These are phyloP conservation scores for Penicillium verhagenii DNA, from an alignment of 495 filamentous ascomycete genomes.

Conservation along the genomic window DNA sequence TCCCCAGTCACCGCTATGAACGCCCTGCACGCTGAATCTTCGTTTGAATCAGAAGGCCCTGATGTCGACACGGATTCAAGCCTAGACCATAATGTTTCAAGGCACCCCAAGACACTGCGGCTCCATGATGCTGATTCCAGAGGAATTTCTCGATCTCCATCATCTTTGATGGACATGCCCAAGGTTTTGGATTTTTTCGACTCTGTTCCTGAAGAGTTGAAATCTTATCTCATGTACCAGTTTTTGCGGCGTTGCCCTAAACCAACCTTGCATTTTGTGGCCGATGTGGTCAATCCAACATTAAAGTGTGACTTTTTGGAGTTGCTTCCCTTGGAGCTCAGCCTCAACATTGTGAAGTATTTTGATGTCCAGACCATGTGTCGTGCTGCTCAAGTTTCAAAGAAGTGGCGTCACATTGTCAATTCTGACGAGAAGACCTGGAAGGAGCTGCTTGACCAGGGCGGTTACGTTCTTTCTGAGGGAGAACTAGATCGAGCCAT, in stretches of 20 bases:
- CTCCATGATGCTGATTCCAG: conserved; percentile 14
- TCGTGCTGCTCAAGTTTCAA: conserved; percentile 89
- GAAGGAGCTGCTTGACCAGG: conserved; percentile 87
- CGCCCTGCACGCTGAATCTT: conserved; percentile 48
- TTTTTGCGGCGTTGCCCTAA: conserved; percentile 85
- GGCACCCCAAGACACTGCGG: conserved; percentile 22
- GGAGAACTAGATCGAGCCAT: conserved; percentile 87
- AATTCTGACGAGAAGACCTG: conserved; percentile 92
- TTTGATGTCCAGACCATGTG: conserved; percentile 87
- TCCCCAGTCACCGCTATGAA: conserved; percentile 87
- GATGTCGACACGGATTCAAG: conserved; percentile 48
- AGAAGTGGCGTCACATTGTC: conserved; percentile 84
- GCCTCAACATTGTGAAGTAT: conserved; percentile 81
- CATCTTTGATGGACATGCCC: conserved; percentile 70
- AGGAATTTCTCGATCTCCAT: conserved; percentile 20
- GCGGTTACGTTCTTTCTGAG: conserved; percentile 74
- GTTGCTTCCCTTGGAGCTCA: conserved; percentile 81
- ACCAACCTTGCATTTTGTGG: conserved; percentile 86
- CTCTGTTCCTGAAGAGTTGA: conserved; percentile 80
- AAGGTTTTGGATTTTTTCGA: conserved; percentile 89
- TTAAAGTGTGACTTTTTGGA: conserved; percentile 90
- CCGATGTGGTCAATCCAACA: conserved; percentile 92
- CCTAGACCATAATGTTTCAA: conserved; percentile 36
- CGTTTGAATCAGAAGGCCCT: conserved; percentile 46
- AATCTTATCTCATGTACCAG: conserved; percentile 94